Conservation (phyloP, 345 rosid genomes). For the Moricandia arvensis region DNA sequence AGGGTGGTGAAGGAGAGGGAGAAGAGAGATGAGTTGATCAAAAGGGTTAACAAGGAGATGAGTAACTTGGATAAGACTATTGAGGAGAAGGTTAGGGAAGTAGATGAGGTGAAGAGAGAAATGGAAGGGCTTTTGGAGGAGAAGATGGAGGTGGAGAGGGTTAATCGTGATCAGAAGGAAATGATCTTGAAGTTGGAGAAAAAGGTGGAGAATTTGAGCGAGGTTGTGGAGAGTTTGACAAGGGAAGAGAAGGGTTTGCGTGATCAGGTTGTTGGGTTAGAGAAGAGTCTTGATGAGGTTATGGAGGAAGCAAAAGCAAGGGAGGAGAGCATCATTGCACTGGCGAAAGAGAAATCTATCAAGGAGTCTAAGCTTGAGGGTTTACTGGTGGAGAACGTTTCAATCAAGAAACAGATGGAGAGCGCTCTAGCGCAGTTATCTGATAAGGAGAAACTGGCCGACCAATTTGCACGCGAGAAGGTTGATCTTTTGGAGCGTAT, state of each 20-base stretch:
- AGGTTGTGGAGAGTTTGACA: conserved; percentile 34
- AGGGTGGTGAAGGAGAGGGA: conserved; percentile 39
- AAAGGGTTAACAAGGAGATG: conserved; percentile 33
- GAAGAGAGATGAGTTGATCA: conserved; percentile 34
- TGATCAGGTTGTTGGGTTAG: conserved; percentile 46
- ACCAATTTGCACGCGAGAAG: conserved; percentile 44
- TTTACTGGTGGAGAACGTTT: conserved; percentile 41
- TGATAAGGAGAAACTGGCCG: conserved; percentile 42
- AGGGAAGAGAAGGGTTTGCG: conserved; percentile 46
- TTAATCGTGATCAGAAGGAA: conserved; percentile 31
- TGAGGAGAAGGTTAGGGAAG: conserved; percentile 32
- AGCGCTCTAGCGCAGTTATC: conserved; percentile 21
- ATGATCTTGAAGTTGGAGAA: conserved; percentile 48
- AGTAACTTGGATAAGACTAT: conserved; percentile 41
- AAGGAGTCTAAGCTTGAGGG: conserved; percentile 41
- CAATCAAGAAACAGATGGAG: conserved; percentile 27
- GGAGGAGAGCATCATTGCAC: conserved; percentile 39
- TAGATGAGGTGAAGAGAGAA: conserved; percentile 41
- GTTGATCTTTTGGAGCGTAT: conserved; percentile 45
- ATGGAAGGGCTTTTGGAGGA: conserved; percentile 37
- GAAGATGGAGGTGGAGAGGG: conserved; percentile 46
- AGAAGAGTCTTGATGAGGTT: conserved; percentile 44
- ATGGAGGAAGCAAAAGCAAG: conserved; percentile 40
- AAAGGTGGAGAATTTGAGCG: conserved; percentile 35
- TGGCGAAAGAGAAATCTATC: conserved; percentile 44